Percentiles rank a stretch among this genome's conserved stretches.
Conservation (phyloP, 2,329 filamentous ascomycete genomes). For the Aspergillus calidoustus region DNA sequence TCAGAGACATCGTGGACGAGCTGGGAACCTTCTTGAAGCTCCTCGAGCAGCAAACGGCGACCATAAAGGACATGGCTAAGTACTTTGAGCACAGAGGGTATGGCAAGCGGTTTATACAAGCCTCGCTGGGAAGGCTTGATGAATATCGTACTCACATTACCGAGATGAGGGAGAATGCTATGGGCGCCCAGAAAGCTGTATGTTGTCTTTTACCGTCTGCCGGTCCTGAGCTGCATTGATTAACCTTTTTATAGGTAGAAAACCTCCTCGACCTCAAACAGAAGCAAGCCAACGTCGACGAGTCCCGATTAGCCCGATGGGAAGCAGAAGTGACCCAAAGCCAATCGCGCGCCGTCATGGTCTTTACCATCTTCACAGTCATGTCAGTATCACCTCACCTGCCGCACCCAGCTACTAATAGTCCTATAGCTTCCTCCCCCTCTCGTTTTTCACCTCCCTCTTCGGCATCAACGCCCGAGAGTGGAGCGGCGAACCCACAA, state of each 20-base stretch:
- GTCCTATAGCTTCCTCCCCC: conserved; percentile 56
- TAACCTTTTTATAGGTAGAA: conserved; percentile 54
- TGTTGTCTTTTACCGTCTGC: conserved; percentile 20
- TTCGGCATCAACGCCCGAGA: conserved; percentile 69
- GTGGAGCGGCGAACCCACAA: conserved; percentile 56
- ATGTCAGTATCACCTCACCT: conserved; percentile 44
- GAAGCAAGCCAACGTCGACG: conserved; percentile 68
- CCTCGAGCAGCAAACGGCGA: conserved; percentile 61
- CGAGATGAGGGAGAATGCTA: conserved; percentile 64
- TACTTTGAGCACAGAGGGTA: conserved; percentile 41
- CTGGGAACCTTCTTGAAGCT: conserved; percentile 61
- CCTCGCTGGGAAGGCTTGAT: conserved; percentile 57
- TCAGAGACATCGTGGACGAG: conserved; percentile 69
- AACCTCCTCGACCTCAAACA: conserved; percentile 70
- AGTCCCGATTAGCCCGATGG: conserved; percentile 65
- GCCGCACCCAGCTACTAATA: background rate
- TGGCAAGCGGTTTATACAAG: conserved; percentile 57
- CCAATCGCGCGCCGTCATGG: conserved; percentile 66
- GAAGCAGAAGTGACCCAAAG: conserved; percentile 67
- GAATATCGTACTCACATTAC: conserved; percentile 60
- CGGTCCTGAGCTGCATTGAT: background rate
- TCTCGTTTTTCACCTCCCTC: conserved; percentile 68
- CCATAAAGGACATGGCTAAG: conserved; percentile 48
- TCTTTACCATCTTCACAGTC: conserved; percentile 64
- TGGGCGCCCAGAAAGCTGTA: conserved; percentile 62